phyloP scores from a whole-genome alignment of 1,139 yeast genomes.

The Hyphopichia fennica region DNA sequence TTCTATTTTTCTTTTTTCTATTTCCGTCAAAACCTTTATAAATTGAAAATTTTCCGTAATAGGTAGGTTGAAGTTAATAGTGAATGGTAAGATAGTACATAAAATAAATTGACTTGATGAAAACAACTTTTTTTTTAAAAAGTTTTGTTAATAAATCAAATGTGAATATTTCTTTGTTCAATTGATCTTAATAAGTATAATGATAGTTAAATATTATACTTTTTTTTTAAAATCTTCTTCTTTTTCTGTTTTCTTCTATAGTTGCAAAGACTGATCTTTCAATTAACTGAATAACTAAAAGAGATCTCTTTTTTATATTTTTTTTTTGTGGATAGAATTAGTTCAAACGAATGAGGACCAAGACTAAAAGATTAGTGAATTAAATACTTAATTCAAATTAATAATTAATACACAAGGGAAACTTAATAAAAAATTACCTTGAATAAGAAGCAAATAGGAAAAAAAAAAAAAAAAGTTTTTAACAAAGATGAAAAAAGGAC shows the following conservation, averaged over 20 bases:
- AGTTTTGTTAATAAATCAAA: neutral
- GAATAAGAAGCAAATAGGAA: neutral
- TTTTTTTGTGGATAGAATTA: neutral
- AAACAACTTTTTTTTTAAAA: neutral
- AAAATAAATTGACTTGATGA: neutral
- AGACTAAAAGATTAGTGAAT: too few species aligned
- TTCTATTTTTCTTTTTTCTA: neutral
- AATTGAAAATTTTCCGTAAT: too few species aligned
- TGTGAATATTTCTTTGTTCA: too few species aligned
- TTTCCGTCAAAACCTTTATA: too few species aligned
- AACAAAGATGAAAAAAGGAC: neutral
- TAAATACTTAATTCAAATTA: too few species aligned
- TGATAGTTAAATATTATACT: conserved; percentile 3
- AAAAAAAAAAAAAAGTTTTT: neutral
- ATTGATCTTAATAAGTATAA: neutral
- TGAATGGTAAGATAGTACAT: neutral
- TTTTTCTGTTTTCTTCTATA: neutral
- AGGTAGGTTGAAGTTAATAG: too few species aligned
- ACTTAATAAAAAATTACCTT: neutral
- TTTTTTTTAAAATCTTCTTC: neutral
- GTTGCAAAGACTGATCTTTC: neutral
- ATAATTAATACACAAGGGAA: neutral
- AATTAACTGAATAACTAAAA: conserved; percentile 4
- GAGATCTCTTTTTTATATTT: neutral
- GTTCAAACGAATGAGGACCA: neutral